phyloP scores from a whole-genome alignment of 352 stramenopile genomes.

The Pythium folliculosum region DNA sequence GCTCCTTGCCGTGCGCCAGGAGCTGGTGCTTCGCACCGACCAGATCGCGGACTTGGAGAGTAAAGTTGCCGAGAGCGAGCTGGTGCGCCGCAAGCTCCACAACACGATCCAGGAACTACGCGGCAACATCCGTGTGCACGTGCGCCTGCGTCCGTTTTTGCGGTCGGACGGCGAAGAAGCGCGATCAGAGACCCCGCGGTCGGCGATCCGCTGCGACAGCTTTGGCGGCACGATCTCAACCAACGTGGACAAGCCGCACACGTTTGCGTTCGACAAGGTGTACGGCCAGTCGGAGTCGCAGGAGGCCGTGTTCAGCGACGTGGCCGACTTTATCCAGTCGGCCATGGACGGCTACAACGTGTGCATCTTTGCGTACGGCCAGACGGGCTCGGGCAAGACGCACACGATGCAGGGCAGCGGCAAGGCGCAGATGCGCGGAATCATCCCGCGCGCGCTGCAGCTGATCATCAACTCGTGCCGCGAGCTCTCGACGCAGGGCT shows the following conservation, averaged over 20 bases:
- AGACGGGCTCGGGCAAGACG: slow-evolving; percentile 97
- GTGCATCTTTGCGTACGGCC: slow-evolving; percentile 99
- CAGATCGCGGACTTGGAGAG: slow-evolving; percentile 68
- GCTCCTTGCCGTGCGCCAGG: slow-evolving; percentile 55
- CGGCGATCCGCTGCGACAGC: slow-evolving; percentile 63
- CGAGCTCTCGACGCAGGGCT: slow-evolving; percentile 82
- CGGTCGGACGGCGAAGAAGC: slow-evolving; percentile 76
- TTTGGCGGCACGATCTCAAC: slow-evolving; percentile 76
- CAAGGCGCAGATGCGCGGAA: slow-evolving; percentile 95
- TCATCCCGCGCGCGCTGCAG: slow-evolving; percentile 97
- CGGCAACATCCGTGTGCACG: slow-evolving; percentile 99
- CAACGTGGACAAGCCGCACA: slow-evolving; percentile 69
- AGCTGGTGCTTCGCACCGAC: slow-evolving; percentile 63
- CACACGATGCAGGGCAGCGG: slow-evolving; percentile 99
- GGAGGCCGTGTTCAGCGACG: slow-evolving; percentile 94
- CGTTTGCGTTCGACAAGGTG: slow-evolving; percentile 98
- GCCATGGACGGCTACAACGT: slow-evolving; percentile 98
- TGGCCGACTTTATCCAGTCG: slow-evolving; percentile 88
- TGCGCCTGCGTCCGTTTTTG: slow-evolving; percentile 92
- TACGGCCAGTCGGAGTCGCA: slow-evolving; percentile 96
- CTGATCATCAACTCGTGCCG: slow-evolving; percentile 83
- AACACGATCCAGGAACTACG: slow-evolving; percentile 99
- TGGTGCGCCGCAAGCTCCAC: slow-evolving; percentile 94
- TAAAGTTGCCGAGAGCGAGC: slow-evolving; percentile 61
- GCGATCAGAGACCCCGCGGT: slow-evolving; percentile 42